A percentile compares a stretch with the other conserved stretches of the same genome.
These are phyloP conservation scores for Neohortaea acidophila DNA, from an alignment of 495 filamentous ascomycete species.

Conservation along the genomic window DNA sequence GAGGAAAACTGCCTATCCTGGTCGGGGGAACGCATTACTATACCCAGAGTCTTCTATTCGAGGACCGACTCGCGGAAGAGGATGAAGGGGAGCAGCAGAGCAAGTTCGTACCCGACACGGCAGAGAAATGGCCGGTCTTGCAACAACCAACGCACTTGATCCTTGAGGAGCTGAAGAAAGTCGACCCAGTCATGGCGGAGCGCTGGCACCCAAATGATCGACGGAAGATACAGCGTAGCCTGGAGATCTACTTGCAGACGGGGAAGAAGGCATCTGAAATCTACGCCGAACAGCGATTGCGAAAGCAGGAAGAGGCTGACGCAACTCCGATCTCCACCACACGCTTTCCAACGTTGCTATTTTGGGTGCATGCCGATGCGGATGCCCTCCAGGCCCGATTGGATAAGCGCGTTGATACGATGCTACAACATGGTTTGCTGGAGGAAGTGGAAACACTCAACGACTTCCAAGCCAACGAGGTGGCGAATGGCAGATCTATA, in stretches of 20 bases:
- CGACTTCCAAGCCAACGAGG: slow-evolving; percentile 34
- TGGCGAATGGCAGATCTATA: slow-evolving; percentile 36
- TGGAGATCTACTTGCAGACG: slow-evolving; percentile 75
- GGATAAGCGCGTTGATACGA: slow-evolving; percentile 60
- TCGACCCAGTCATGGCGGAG: slow-evolving; percentile 80
- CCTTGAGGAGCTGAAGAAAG: slow-evolving; percentile 51
- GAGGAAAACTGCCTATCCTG: slow-evolving; percentile 71
- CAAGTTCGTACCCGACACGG: slow-evolving; percentile 13
- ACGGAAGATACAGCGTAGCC: slow-evolving; percentile 75
- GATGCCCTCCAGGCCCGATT: slow-evolving; percentile 53
- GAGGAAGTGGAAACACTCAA: slow-evolving; percentile 50
- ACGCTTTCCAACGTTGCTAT: slow-evolving; percentile 49
- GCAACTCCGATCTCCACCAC: slow-evolving; percentile 12
- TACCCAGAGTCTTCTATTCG: slow-evolving; percentile 70
- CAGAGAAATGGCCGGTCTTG: slow-evolving; percentile 36
- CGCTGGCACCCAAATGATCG: slow-evolving; percentile 88
- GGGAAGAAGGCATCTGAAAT: slow-evolving; percentile 71
- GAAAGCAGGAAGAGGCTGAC: slow-evolving; percentile 16
- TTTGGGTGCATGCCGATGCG: slow-evolving; percentile 72
- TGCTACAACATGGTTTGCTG: slow-evolving; percentile 62
- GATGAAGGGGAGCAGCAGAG: slow-evolving; percentile 19
- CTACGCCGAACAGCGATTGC: slow-evolving; percentile 56
- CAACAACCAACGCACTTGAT: slow-evolving; percentile 52
- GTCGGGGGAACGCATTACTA: slow-evolving; percentile 96
- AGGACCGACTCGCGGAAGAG: slow-evolving; percentile 42